phyloP scores from a whole-genome alignment of 805 yeast genomes.

The Candida sakaeoensis region DNA sequence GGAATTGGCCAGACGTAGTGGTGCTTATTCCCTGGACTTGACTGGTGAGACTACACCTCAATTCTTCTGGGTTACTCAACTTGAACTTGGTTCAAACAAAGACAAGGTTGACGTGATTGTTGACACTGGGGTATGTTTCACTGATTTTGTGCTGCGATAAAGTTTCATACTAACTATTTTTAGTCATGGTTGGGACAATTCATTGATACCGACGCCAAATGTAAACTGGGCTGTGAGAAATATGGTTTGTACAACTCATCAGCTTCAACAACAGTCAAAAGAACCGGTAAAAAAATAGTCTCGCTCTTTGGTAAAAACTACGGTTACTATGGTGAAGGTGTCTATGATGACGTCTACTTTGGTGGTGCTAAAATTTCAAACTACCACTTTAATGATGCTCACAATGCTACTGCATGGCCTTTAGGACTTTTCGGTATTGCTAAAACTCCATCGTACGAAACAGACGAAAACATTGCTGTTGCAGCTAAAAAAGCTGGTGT shows the following conservation, averaged over 20 bases:
- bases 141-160: too few species aligned
- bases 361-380: slow-evolving; percentile 2
- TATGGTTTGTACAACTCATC: not conserved
- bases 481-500: slow-evolving; percentile 1
- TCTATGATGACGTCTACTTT: slow-evolving; percentile 1
- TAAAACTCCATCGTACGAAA: not conserved
- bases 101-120: not conserved
- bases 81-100: slow-evolving; percentile 6
- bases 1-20: not conserved
- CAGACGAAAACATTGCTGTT: not conserved
- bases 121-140: slow-evolving; percentile 5
- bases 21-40: not conserved
- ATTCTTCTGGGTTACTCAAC: not conserved
- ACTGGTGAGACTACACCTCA: not conserved
- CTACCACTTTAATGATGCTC: slow-evolving; percentile 1
- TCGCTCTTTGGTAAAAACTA: not conserved
- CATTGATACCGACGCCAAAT: not conserved
- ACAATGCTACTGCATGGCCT: not conserved
- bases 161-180: slow-evolving; percentile 1
- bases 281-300: not conserved
- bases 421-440: slow-evolving; percentile 2
- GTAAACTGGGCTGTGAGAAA: not conserved
- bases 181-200: slow-evolving; percentile 4
- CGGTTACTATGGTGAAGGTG: not conserved
- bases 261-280: not conserved